These are phyloP conservation scores for Linaria vulgaris DNA, from an alignment of 257 asterid species.

Conservation along the genomic window DNA sequence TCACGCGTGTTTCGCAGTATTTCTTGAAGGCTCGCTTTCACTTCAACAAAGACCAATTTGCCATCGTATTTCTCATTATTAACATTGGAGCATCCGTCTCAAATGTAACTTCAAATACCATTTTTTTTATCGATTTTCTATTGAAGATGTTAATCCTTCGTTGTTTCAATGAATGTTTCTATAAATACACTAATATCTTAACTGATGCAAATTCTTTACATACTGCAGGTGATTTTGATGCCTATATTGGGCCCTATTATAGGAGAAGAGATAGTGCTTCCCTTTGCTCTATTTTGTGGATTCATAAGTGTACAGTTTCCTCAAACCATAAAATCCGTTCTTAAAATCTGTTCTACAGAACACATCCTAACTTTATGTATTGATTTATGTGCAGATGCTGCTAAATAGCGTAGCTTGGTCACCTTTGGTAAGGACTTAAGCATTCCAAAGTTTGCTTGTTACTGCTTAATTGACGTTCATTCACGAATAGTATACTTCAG, in stretches of 20 bases:
- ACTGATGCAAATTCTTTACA: background rate
- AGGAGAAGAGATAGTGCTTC: conserved; percentile 58
- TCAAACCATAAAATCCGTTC: no score
- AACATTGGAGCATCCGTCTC: conserved; percentile 39
- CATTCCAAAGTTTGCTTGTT: background rate
- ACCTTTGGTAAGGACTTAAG: conserved; percentile 42
- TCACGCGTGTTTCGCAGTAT: conserved; percentile 33
- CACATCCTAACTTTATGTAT: no score
- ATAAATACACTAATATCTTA: background rate
- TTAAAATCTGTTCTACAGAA: no score
- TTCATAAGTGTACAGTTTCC: conserved; percentile 28
- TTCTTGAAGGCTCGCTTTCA: conserved; percentile 48
- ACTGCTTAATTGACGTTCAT: no score
- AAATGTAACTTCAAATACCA: conserved; percentile 26
- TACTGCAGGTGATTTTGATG: conserved; percentile 53
- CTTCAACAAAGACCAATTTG: conserved; percentile 45
- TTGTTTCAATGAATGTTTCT: background rate
- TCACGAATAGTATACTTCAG: no score
- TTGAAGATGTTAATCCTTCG: background rate
- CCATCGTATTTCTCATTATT: conserved; percentile 33
- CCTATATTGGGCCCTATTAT: conserved; percentile 53
- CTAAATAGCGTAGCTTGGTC: conserved; percentile 73
- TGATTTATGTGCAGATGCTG: conserved; percentile 56
- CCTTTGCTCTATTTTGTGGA: conserved; percentile 50
- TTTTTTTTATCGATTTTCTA: background rate